Evolutionary conservation across 306 rosid species (phyloP).

Genomic region (Mucuna pruriens): DNA sequence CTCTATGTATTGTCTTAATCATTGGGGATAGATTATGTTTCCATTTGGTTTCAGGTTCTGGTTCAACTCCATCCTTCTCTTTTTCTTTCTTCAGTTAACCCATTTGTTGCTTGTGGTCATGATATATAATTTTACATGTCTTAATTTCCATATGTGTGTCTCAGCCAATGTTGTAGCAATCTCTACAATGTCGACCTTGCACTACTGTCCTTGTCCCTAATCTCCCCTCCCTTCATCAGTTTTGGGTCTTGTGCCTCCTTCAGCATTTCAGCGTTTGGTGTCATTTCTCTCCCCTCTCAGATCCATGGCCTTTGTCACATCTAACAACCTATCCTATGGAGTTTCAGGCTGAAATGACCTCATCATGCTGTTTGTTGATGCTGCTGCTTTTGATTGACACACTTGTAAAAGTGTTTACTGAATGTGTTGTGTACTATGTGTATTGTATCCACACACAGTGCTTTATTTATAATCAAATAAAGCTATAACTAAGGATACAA

Average conservation of each 20-base stretch:
- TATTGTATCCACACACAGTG: too few relatives aligned
- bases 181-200: neutral
- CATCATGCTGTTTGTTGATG: neutral
- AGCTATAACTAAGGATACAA: too few relatives aligned
- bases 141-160: neutral
- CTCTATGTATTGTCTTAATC: slow-evolving; percentile 6
- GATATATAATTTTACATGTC: slow-evolving; percentile 3
- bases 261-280: neutral
- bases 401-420: too few relatives aligned
- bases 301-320: neutral
- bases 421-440: too few relatives aligned
- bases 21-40: slow-evolving; percentile 7
- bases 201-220: neutral
- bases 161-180: neutral
- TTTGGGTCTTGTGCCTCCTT: neutral
- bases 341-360: neutral
- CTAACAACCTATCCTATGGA: neutral
- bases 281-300: neutral
- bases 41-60: neutral
- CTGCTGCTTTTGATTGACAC: neutral
- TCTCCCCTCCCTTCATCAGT: neutral
- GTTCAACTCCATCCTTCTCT: neutral
- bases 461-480: too few relatives aligned
- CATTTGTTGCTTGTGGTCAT: neutral
- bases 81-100: neutral